These are phyloP conservation scores for Phaeophleospora eucalypticola DNA, from an alignment of 2,329 filamentous ascomycete species.

Conservation along the genomic window DNA sequence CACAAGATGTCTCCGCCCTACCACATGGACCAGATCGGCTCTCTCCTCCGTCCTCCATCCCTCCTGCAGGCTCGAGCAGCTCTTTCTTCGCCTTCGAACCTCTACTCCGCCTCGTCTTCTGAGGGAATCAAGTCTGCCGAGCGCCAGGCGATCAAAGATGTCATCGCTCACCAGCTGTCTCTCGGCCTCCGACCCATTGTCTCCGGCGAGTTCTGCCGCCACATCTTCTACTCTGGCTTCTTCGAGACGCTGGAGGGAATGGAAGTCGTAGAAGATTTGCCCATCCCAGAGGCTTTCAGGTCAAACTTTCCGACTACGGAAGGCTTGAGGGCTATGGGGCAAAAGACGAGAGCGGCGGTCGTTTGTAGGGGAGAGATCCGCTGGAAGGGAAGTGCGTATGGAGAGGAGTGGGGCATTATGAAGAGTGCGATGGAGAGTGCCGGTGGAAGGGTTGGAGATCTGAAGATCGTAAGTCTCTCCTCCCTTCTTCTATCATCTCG, in stretches of 20 bases:
- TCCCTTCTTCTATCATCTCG: no score
- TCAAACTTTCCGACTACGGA: slow-evolving; percentile 24
- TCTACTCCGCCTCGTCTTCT: slow-evolving; percentile 16
- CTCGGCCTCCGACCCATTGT: slow-evolving; percentile 56
- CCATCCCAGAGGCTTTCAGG: slow-evolving; percentile 21
- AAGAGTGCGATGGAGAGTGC: slow-evolving; percentile 10
- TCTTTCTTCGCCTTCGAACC: slow-evolving; percentile 8
- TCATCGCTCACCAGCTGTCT: slow-evolving; percentile 60
- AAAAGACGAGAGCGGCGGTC: slow-evolving; percentile 20
- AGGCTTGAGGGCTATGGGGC: slow-evolving; percentile 16
- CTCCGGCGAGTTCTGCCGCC: slow-evolving; percentile 59
- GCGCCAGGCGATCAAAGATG: slow-evolving; percentile 59
- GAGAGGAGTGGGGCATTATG: slow-evolving; percentile 24
- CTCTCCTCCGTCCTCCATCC: slow-evolving; percentile 59
- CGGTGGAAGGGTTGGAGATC: slow-evolving; percentile 14
- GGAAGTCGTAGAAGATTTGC: slow-evolving; percentile 11
- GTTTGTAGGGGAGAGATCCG: slow-evolving; percentile 20
- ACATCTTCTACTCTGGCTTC: slow-evolving; percentile 27
- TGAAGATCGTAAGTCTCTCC: no score
- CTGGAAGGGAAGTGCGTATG: slow-evolving; percentile 21
- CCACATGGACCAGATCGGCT: slow-evolving; percentile 67
- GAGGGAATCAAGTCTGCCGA: slow-evolving; percentile 55
- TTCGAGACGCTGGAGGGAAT: slow-evolving; percentile 24
- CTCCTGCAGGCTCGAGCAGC: slow-evolving; percentile 54
- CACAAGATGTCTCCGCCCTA: slow-evolving; percentile 55